phyloP scores from a whole-genome alignment of 192 early-diverging fungal genomes.

The Umbelopsis vinacea region DNA sequence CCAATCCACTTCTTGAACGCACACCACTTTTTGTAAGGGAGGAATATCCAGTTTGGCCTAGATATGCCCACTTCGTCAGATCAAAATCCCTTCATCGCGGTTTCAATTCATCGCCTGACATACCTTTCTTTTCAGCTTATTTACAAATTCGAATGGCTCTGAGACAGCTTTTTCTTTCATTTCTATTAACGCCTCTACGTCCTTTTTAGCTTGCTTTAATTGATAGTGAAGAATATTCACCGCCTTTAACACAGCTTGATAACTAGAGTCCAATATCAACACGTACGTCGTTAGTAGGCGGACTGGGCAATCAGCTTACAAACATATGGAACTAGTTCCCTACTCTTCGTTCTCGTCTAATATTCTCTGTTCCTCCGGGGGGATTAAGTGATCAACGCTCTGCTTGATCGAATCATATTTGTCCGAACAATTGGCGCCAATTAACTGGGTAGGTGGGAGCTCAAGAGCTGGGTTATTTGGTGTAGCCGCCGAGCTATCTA shows the following conservation, averaged over 20 bases:
- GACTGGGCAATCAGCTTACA: neutral
- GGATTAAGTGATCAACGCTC: neutral
- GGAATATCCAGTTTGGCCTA: constrained; percentile 23
- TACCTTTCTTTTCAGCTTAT: constrained; percentile 46
- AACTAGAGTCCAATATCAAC: constrained; percentile 22
- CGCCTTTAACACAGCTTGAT: constrained; percentile 31
- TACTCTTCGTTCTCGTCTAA: constrained; percentile 17
- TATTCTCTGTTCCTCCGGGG: neutral
- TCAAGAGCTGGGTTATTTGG: neutral
- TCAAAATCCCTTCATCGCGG: too few relatives aligned
- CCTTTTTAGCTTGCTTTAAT: constrained; percentile 47
- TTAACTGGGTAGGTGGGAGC: neutral
- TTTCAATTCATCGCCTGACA: too few relatives aligned
- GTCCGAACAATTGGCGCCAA: neutral
- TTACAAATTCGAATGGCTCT: constrained; percentile 50
- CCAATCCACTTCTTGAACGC: constrained; percentile 44
- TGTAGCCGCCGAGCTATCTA: neutral
- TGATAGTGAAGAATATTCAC: constrained; percentile 40
- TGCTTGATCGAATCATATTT: neutral
- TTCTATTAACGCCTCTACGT: constrained; percentile 40
- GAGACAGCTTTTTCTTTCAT: constrained; percentile 48
- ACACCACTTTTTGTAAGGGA: constrained; percentile 34
- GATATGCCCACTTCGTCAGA: neutral
- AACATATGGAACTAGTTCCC: neutral
- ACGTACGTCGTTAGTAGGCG: neutral